A percentile compares a stretch with the other conserved stretches of the same genome.
Conservation (phyloP, 2,329 filamentous ascomycete species). For the Emmonsiellopsis sp. region DNA sequence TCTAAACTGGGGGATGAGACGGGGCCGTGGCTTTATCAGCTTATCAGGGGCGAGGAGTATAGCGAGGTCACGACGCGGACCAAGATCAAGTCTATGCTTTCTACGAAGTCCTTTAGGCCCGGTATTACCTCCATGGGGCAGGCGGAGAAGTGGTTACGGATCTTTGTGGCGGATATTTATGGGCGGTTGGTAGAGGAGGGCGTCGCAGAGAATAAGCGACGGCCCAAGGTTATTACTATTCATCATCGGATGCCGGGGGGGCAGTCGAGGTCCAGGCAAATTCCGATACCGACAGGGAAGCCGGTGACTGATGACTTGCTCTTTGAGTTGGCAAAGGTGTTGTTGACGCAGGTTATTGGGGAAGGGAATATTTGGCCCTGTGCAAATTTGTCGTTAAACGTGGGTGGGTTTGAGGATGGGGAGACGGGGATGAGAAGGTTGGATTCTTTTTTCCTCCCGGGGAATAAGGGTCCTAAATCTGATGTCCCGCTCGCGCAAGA, state of each 20-base stretch:
- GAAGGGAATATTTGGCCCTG: slow-evolving; percentile 85
- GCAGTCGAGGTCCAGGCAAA: slow-evolving; percentile 65
- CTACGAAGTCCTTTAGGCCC: slow-evolving; percentile 88
- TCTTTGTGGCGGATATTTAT: slow-evolving; percentile 87
- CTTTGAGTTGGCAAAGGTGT: slow-evolving; percentile 63
- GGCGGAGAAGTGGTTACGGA: slow-evolving; percentile 74
- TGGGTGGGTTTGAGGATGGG: slow-evolving; percentile 87
- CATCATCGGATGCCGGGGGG: slow-evolving; percentile 62
- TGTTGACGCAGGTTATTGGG: slow-evolving; percentile 66
- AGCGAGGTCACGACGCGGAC: slow-evolving; percentile 86
- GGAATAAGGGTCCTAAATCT: background rate
- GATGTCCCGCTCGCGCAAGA: background rate
- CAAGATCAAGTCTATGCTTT: slow-evolving; percentile 95
- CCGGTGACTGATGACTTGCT: slow-evolving; percentile 61
- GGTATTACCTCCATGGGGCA: slow-evolving; percentile 70
- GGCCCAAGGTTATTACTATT: slow-evolving; percentile 76
- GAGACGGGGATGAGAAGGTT: slow-evolving; percentile 78
- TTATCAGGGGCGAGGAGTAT: slow-evolving; percentile 73
- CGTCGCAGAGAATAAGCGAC: slow-evolving; percentile 73
- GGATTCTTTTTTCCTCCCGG: slow-evolving; percentile 68
- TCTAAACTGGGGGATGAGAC: slow-evolving; percentile 73
- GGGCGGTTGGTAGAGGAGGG: slow-evolving; percentile 84
- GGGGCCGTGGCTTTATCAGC: slow-evolving; percentile 74
- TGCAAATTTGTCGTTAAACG: slow-evolving; percentile 75
- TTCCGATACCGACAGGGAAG: slow-evolving; percentile 67